A percentile compares a stretch with the other conserved stretches of the same genome.
phyloP scores from a whole-genome alignment of 1,284 basidiomycete species.

The Cutaneotrichosporon dermatis region DNA sequence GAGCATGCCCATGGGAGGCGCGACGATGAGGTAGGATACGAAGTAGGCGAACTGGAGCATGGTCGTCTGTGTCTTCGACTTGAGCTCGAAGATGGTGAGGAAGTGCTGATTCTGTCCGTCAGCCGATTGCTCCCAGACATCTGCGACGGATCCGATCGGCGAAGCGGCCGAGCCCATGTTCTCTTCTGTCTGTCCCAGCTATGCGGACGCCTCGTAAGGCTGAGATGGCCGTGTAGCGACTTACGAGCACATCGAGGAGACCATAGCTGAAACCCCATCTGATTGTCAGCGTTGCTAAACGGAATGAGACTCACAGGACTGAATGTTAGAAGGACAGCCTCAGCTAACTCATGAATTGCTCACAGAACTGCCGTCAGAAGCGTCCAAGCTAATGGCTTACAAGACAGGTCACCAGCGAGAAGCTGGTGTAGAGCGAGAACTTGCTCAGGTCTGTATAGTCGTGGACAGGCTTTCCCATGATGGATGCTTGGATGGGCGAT shows the following conservation, averaged over 20 bases:
- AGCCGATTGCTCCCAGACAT: no score
- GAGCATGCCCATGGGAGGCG: slow-evolving; percentile 34
- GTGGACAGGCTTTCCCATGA: slow-evolving; percentile 5
- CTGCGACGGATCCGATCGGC: no score
- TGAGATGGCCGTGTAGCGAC: no score
- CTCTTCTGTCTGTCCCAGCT: no score
- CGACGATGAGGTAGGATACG: slow-evolving; percentile 25
- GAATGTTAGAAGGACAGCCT: neutral
- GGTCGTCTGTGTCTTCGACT: slow-evolving; percentile 25
- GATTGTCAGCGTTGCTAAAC: no score
- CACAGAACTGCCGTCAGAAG: neutral
- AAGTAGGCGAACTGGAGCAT: slow-evolving; percentile 41
- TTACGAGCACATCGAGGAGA: slow-evolving; percentile 26
- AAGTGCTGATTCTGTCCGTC: slow-evolving; percentile 11
- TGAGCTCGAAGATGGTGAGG: slow-evolving; percentile 18
- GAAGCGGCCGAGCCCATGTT: no score
- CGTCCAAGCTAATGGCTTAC: neutral
- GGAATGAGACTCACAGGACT: slow-evolving; percentile 8
- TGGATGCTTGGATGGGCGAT: neutral
- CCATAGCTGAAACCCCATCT: slow-evolving; percentile 32
- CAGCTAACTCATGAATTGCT: neutral
- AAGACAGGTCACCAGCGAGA: slow-evolving; percentile 24
- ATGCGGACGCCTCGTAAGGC: no score
- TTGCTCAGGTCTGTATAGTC: slow-evolving; percentile 25
- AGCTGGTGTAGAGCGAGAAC: slow-evolving; percentile 17